Conservation (phyloP, 2,329 filamentous ascomycete genomes). For the Penicillium expansum region DNA sequence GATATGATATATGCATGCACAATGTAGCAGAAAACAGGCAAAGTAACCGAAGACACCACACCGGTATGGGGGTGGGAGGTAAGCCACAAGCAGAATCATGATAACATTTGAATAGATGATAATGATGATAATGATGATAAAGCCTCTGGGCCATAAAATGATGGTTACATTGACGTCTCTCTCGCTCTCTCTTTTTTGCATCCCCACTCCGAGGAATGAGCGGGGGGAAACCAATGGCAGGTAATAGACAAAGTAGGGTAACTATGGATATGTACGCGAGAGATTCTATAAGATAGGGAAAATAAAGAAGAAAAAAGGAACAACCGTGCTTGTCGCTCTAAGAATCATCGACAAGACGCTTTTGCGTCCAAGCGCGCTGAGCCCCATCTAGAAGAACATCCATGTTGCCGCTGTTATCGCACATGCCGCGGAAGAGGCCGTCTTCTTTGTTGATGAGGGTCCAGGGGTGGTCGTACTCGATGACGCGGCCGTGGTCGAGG, state of each 20-base stretch:
- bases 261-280: constrained; percentile 10
- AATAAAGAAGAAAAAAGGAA: neutral
- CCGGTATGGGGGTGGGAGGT: neutral
- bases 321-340: constrained; percentile 12
- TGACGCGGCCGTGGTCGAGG: constrained; percentile 79
- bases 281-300: constrained; percentile 2
- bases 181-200: constrained; percentile 1
- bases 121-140: neutral
- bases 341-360: constrained; percentile 47
- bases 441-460: constrained; percentile 70
- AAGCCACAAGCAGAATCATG: neutral
- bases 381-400: constrained; percentile 57
- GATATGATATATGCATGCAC: neutral
- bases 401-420: constrained; percentile 64
- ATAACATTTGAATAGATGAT: neutral
- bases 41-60: neutral
- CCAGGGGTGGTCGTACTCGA: constrained; percentile 89
- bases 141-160: neutral
- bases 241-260: constrained; percentile 1
- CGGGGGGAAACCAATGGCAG: neutral
- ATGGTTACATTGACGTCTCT: constrained; percentile 7
- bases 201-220: neutral
- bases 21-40: neutral
- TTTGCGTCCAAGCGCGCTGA: constrained; percentile 48
- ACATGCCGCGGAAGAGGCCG: constrained; percentile 66